phyloP scores from a whole-genome alignment of 257 asterid species.

The Cynanchum wilfordii region DNA sequence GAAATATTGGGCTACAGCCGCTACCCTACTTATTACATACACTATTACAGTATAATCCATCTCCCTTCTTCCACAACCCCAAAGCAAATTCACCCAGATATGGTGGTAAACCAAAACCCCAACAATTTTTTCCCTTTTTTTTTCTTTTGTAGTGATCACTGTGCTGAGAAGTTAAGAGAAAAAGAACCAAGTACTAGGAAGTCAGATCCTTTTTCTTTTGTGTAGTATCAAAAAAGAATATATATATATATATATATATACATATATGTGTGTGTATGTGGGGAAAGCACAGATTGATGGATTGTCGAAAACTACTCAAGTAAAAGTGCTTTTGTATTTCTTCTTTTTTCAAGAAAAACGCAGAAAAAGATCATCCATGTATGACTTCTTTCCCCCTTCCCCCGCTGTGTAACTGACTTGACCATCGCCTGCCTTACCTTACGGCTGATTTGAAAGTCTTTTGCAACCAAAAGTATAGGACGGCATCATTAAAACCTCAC shows the following conservation, averaged over 20 bases:
- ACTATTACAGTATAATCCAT: background rate
- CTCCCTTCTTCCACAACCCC: background rate
- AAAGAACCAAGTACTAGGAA: background rate
- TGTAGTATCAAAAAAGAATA: background rate
- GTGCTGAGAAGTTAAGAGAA: background rate
- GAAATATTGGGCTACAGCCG: background rate
- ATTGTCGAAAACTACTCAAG: background rate
- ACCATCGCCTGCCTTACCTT: background rate
- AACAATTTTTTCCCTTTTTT: background rate
- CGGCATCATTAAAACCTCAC: background rate
- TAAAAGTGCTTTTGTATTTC: constrained; percentile 1
- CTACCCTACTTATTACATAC: background rate
- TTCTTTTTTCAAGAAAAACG: background rate
- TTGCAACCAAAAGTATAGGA: background rate
- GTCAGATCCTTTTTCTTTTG: background rate
- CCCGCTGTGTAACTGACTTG: background rate
- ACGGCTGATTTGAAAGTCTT: constrained; percentile 1
- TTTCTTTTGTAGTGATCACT: background rate
- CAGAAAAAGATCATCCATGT: background rate
- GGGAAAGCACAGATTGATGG: background rate
- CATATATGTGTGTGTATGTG: no score
- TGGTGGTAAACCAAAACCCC: background rate
- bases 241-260: no score
- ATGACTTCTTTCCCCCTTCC: background rate
- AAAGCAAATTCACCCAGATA: background rate